These are phyloP conservation scores for Seminavis robusta DNA, from an alignment of 108 stramenopile genomes.

Conservation along the genomic window DNA sequence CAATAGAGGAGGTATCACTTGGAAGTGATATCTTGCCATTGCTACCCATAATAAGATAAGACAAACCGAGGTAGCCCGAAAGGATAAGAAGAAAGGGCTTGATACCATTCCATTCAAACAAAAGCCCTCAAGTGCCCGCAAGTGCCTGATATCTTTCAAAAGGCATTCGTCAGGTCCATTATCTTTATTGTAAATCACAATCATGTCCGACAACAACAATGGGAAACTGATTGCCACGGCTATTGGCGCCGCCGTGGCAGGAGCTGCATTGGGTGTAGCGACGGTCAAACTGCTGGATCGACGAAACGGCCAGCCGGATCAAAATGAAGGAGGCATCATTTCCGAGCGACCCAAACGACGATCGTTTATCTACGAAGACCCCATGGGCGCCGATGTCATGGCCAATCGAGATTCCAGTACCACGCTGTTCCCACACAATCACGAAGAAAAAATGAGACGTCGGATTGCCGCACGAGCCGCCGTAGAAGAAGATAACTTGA, in stretches of 20 bases:
- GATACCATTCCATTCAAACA: no score
- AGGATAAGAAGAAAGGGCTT: no score
- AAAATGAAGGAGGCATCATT: not conserved
- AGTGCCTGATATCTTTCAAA: no score
- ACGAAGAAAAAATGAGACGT: slow-evolving; percentile 88
- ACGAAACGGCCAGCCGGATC: not conserved
- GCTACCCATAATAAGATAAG: no score
- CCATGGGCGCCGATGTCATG: not conserved
- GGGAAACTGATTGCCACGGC: slow-evolving; percentile 45
- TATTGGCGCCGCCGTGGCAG: slow-evolving; percentile 50
- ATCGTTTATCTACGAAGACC: slow-evolving; percentile 14
- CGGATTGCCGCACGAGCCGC: slow-evolving; percentile 77
- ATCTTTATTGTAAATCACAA: no score
- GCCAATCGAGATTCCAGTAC: not conserved
- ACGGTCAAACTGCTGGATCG: slow-evolving; percentile 39
- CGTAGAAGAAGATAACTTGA: slow-evolving; percentile 81
- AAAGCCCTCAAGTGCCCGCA: no score
- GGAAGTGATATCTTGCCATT: no score
- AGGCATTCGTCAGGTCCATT: not conserved
- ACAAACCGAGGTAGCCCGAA: no score
- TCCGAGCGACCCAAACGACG: not conserved
- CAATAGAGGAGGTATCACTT: no score
- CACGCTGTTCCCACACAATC: slow-evolving; percentile 75
- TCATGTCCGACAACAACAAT: slow-evolving; percentile 20
- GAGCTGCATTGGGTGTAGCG: slow-evolving; percentile 44